These are phyloP conservation scores for Penicillium sp. DNA, from an alignment of 2,329 filamentous ascomycete species.

Conservation along the genomic window DNA sequence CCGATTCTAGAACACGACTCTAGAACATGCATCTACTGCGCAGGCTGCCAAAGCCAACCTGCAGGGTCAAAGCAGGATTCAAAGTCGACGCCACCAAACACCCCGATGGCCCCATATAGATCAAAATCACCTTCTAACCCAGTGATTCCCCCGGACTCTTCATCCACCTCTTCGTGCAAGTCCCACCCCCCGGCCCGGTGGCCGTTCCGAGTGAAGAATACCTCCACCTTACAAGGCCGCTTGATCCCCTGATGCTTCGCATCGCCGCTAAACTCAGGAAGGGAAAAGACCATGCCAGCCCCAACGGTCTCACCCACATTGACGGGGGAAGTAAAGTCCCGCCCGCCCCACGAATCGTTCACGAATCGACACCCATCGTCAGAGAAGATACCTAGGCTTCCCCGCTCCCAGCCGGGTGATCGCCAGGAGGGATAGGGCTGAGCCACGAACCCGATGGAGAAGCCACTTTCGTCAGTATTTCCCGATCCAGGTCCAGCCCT, in stretches of 20 bases:
- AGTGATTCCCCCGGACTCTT: conserved; percentile 59
- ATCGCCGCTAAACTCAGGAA: conserved; percentile 27
- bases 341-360: conserved; percentile 61
- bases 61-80: conserved; percentile 53
- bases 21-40: not conserved
- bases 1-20: not conserved
- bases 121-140: conserved; percentile 69
- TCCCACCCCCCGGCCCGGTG: conserved; percentile 55
- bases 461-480: conserved; percentile 48
- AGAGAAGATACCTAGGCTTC: conserved; percentile 60
- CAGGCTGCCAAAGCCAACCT: conserved; percentile 48
- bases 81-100: conserved; percentile 64
- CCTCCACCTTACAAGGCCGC: conserved; percentile 44
- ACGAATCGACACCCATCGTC: conserved; percentile 65
- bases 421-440: conserved; percentile 63
- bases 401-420: conserved; percentile 64
- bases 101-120: conserved; percentile 59
- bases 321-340: conserved; percentile 58
- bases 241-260: conserved; percentile 11
- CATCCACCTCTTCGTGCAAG: conserved; percentile 60
- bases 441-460: conserved; percentile 61
- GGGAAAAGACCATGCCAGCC: conserved; percentile 56
- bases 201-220: conserved; percentile 63
- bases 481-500: conserved; percentile 33
- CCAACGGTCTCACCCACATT: conserved; percentile 57